These are phyloP conservation scores for Fusarium tupiense DNA, from an alignment of 2,329 filamentous ascomycete genomes.

Conservation along the genomic window DNA sequence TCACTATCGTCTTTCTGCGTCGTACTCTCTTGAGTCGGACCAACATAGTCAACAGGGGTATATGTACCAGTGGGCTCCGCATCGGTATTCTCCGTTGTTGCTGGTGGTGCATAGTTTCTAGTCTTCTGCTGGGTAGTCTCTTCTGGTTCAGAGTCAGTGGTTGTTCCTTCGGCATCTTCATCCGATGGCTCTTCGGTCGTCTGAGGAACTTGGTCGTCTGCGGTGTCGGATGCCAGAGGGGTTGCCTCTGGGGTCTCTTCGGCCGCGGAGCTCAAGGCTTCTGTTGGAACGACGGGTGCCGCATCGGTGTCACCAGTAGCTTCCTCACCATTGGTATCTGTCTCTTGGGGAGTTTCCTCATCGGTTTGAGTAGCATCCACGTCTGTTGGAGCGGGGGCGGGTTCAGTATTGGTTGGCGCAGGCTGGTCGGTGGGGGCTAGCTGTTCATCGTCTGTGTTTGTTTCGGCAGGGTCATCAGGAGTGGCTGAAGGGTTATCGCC, in stretches of 20 bases:
- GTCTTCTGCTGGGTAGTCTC: background rate
- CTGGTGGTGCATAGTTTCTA: too few species aligned
- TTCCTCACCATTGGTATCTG: conserved; percentile 14
- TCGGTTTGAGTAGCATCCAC: background rate
- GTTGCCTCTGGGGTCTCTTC: conserved; percentile 7
- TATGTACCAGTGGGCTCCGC: too few species aligned
- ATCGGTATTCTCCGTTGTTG: too few species aligned
- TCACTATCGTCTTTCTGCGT: too few species aligned
- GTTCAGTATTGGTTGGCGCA: background rate
- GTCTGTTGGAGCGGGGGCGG: background rate
- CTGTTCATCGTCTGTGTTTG: background rate
- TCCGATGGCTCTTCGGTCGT: conserved; percentile 1
- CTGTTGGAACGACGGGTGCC: background rate
- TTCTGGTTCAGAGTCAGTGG: background rate
- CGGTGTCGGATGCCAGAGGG: background rate
- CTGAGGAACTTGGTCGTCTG: background rate
- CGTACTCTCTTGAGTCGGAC: too few species aligned
- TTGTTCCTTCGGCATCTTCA: background rate
- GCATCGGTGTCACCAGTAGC: background rate
- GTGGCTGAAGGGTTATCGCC: background rate
- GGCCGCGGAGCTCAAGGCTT: background rate
- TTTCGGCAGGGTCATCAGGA: background rate
- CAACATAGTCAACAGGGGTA: too few species aligned
- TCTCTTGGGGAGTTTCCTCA: background rate
- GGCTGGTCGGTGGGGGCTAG: background rate